Evolutionary conservation across 768 basidiomycete species (phyloP), one percentile per base, ranked within the genome.

Genomic region (Lepiota brunneoincarnata): DNA sequence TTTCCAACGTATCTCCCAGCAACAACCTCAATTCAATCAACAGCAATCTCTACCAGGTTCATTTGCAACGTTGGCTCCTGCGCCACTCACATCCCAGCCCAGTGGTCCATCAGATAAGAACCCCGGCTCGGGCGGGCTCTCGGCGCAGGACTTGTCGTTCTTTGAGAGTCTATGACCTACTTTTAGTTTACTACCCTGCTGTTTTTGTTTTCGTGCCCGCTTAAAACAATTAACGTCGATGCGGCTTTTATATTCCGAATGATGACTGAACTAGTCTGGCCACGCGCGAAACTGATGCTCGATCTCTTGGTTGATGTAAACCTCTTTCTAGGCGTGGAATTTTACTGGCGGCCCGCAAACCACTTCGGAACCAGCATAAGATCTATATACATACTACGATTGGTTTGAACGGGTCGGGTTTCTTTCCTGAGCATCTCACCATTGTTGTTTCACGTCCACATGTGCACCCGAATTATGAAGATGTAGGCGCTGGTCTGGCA

Each of bases 91-190:
- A 14, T 63, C 67, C 2, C 50, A 47, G 21, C 50, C 63, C n/a
- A 44, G 17, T 40, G 54, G 58, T 41, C 57, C 64, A 18, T 56
- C 67, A 12, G 54, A 69, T 9, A 51, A 67, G 1, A 55, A 60
- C 14, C 42, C 63, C 4, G 54, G 61, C 9, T 60, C 57, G 24
- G 59, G 64, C 7, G 82, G 83, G 3, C 67, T 93, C 46, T 88
- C 86, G 3, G 91, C 89, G 2, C 88, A 91, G 69, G 92, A 93
- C 76, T 66, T 93, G 48, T 90, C 86, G 15, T 93, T 94, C 67
- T 94, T 93, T 65, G 91, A 93, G 69, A 87, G 89, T 34, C 62
- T 70, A 40, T 68, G 61, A 44, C 17, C 18, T 41, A 43, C 20
- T 41, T 20, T 39, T 31, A 14, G 15, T 40, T 40, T n/a, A 7